Base-by-base conservation (phyloP, 495 filamentous ascomycete species). In the Neurospora sp. region DNA sequence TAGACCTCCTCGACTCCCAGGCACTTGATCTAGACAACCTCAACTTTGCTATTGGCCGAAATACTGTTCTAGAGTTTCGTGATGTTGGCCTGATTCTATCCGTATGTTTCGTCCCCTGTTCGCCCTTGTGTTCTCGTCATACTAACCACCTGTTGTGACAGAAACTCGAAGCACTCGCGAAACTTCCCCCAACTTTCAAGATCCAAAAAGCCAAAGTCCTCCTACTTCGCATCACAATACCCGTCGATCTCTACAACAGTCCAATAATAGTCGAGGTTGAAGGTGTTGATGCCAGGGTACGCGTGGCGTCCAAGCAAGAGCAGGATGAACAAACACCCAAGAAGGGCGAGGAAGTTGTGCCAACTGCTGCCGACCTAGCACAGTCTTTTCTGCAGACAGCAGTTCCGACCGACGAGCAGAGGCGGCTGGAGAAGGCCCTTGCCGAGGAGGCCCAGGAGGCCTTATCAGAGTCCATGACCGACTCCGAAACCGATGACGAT, bases 1-100 rank as follows among this genome's bases (percentile, higher is more conserved):
- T 95, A 48, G 93, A 94, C 70, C 81, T 97, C 37, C 86, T 98
- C 37, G 94, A 98, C 76, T 90, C 90, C 38, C 89, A 94, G 76
- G 89, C 91, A 3, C 78, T 97, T 46, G 92, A 97, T 75, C 84
- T 91, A 38, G 92, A 94, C 68, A 91, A 92, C 73, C 79, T 96
- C 73, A 92, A 94, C 73, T 88, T 95, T 74, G 87, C 88, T 31
- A 87, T 90, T 82, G 94, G 94, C 0, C 89, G 89, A 79, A 88
- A 88, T 74, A 94, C 89, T 71, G 90, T 89, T 0, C 85, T 97
- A 40, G 93, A 97, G 79, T 87, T 97, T 59, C 87, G 89, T 73
- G 91, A 97, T 86, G 88, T 98, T 70, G 91, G 90, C 3, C 80
- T 98, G 53, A 89, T 90, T 76, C 76, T 92, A 69, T 69, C 42